phyloP scores from a whole-genome alignment of 75 land plant genomes.

The Selaginella moellendorffii region DNA sequence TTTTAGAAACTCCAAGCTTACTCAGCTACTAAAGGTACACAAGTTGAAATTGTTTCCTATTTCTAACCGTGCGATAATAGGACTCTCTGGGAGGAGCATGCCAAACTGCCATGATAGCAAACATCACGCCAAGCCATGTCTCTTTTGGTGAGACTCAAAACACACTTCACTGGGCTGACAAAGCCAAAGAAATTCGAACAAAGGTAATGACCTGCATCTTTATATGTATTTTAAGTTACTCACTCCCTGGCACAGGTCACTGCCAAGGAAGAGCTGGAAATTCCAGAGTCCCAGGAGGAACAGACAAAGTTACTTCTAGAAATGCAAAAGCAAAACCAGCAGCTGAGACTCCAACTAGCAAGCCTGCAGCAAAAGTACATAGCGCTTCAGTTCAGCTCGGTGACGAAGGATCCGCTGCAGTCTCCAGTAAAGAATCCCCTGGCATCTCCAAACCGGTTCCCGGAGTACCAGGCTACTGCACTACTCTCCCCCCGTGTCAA shows the following conservation, averaged over 20 bases:
- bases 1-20: conserved; percentile 23
- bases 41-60: neutral
- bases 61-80: neutral
- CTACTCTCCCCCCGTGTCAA: conserved; percentile 13
- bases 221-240: neutral
- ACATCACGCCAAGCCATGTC: conserved; percentile 13
- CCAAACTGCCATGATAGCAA: conserved; percentile 24
- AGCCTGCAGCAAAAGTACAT: conserved; percentile 12
- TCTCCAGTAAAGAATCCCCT: conserved; percentile 21
- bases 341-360: conserved; percentile 18
- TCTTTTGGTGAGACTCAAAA: conserved; percentile 23
- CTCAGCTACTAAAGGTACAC: conserved; percentile 22
- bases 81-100: conserved; percentile 24
- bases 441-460: conserved; percentile 26
- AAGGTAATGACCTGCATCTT: conserved; percentile 5
- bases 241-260: neutral
- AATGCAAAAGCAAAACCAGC: conserved; percentile 23
- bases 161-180: conserved; percentile 23
- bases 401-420: conserved; percentile 25
- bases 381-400: no score
- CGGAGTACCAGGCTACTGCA: conserved; percentile 9
- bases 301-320: conserved; percentile 12
- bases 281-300: conserved; percentile 12
- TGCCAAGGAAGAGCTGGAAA: conserved; percentile 11
- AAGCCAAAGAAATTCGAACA: conserved; percentile 24